Base-by-base conservation (phyloP, 306 rosid genomes). In the Ormosia emarginata region DNA sequence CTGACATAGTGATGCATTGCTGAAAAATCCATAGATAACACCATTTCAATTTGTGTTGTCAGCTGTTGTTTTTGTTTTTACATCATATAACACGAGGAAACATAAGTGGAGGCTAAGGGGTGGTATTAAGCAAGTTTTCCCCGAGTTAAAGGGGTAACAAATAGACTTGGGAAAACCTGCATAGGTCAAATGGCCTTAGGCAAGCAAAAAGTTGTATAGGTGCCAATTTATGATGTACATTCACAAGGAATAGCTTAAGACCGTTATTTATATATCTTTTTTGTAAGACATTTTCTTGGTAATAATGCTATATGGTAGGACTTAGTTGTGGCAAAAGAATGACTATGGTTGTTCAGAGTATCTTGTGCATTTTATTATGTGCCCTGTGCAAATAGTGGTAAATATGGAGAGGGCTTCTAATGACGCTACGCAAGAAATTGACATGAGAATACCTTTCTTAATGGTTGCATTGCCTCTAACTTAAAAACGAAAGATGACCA, bases 31-130 rank as follows among this genome's bases (percentile, higher is more conserved):
- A 24, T 24, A 24, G 24, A 24, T 24, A 24, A 87, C 14, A 87
- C 61, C 85, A 92, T 95, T 8, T 94, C 94, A 17, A 98, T 90
- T 95, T 57, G 24, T 24, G 24, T 24, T 24, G 24, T 24, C 24
- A 24, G 24, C 24, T 24, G 24, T 24, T 24, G 24, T 24, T 24
- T 24, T 24, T 24, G 24, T 24, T 24, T 24, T 24, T 24, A 24
- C 24, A 24, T 24, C 24, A 24, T 24, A 24, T 24, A 24, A 24
- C 24, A 24, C 24, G 24, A 24, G 24, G 24, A 24, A 24, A 24
- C 24, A 0, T 24, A 1, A 24, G 24, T 24, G 24, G 24, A 24
- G 24, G 24, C 24, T 24, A 24, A 24, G 24, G 24, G 24, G 24
- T 24, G 24, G 24, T 24, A 24, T 24, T 24, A 24, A 24, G 24